Percentiles rank a stretch among this genome's conserved stretches.
Evolutionary conservation across 108 stramenopile species (phyloP).

Genomic region (Nitzschia inconspicua): DNA sequence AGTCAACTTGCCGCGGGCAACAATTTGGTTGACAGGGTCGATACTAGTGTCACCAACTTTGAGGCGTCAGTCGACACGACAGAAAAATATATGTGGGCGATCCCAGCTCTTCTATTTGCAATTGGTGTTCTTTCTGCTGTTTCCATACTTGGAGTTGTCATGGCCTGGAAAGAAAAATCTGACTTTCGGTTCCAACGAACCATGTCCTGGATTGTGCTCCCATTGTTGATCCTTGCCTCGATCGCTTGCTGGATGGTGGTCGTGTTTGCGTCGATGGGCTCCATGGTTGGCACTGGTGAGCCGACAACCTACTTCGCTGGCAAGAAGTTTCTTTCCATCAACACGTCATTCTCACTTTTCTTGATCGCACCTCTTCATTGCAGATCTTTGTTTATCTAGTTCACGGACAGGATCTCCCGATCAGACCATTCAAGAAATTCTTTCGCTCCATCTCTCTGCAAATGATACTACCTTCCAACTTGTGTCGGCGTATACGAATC

Average conservation of each 20-base stretch:
- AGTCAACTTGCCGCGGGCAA: not conserved
- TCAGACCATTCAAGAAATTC: slow-evolving; percentile 21
- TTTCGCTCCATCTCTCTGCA: not conserved
- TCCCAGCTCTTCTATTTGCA: slow-evolving; percentile 30
- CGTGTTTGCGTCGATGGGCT: slow-evolving; percentile 16
- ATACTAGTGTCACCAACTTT: slow-evolving; percentile 12
- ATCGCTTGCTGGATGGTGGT: slow-evolving; percentile 25
- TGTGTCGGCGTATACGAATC: slow-evolving; percentile 14
- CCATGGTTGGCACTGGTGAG: slow-evolving; percentile 32
- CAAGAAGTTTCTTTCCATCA: not conserved
- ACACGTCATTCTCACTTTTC: not conserved
- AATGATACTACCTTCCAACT: slow-evolving; percentile 7
- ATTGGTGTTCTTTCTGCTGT: slow-evolving; percentile 13
- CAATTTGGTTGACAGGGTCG: slow-evolving; percentile 1
- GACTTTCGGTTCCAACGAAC: slow-evolving; percentile 15
- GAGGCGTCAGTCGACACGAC: slow-evolving; percentile 13
- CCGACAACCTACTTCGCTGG: slow-evolving; percentile 2
- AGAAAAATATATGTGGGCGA: slow-evolving; percentile 28
- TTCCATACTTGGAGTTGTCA: slow-evolving; percentile 23
- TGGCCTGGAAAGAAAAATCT: slow-evolving; percentile 36
- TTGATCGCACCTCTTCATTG: not conserved
- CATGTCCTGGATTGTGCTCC: slow-evolving; percentile 41
- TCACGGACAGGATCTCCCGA: slow-evolving; percentile 21
- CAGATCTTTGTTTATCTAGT: slow-evolving; percentile 13
- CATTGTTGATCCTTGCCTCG: slow-evolving; percentile 21